Conservation (phyloP, 2,329 filamentous ascomycete species). For the Fusarium proliferatum region DNA sequence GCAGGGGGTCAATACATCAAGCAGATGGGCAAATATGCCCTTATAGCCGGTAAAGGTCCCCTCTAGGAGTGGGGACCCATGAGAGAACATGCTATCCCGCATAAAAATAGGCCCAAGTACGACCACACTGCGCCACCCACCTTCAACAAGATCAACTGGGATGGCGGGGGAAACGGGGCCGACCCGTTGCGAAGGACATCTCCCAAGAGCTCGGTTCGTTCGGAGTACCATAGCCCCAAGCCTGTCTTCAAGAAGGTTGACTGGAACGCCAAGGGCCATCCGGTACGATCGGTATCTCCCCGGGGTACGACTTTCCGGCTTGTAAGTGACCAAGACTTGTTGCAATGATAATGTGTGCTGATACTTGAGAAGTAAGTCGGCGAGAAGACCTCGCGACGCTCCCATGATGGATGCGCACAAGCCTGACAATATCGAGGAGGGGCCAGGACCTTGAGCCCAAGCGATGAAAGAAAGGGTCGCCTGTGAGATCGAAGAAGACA, state of each 20-base stretch:
- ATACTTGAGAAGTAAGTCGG: not conserved
- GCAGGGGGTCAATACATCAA: not conserved
- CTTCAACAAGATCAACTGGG: not conserved
- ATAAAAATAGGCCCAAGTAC: not conserved
- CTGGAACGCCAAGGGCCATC: not conserved
- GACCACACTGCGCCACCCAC: not conserved
- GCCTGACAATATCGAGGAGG: not conserved
- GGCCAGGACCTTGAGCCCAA: too few relatives aligned
- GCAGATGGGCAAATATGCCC: not conserved
- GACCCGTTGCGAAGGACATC: not conserved
- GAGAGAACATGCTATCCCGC: not conserved
- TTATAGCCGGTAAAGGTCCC: not conserved
- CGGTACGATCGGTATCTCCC: not conserved
- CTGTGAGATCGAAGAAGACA: too few relatives aligned
- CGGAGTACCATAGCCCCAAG: not conserved
- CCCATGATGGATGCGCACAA: not conserved
- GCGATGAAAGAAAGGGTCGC: too few relatives aligned
- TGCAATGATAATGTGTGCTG: not conserved
- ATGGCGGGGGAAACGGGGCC: rapidly evolving
- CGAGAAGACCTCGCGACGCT: not conserved
- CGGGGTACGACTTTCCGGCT: not conserved
- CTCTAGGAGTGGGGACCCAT: not conserved
- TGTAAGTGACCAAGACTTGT: not conserved
- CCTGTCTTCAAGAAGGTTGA: not conserved
- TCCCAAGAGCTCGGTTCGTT: not conserved